phyloP scores from a whole-genome alignment of 2,329 filamentous ascomycete species.

The Tolypocladium endophyticum region DNA sequence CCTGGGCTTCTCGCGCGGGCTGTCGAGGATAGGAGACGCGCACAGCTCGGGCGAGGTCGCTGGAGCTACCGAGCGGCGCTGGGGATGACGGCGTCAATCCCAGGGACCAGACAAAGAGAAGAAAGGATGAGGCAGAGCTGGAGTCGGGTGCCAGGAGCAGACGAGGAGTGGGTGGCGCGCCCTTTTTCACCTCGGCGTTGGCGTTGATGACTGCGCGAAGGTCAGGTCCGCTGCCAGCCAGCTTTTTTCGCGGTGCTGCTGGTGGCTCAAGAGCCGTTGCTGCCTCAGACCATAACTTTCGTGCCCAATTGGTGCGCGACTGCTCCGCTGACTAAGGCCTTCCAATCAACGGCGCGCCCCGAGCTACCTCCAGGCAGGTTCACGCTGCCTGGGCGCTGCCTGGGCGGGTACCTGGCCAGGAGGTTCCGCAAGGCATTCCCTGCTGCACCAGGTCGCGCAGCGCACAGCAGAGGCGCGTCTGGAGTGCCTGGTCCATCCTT shows the following conservation, averaged over 20 bases:
- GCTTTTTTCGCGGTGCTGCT: conserved; percentile 17
- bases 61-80: not conserved
- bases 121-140: conserved; percentile 6
- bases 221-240: conserved; percentile 9
- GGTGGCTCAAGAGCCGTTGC: conserved; percentile 12
- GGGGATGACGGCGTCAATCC: not conserved
- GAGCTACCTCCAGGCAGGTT: conserved; percentile 14
- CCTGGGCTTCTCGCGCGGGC: not conserved
- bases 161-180: conserved; percentile 12
- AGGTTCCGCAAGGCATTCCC: conserved; percentile 8
- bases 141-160: conserved; percentile 6
- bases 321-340: conserved; percentile 11
- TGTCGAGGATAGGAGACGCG: not conserved
- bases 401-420: conserved; percentile 12
- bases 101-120: conserved; percentile 3
- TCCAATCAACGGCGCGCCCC: conserved; percentile 16
- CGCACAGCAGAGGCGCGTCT: conserved; percentile 2
- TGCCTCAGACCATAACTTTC: conserved; percentile 24
- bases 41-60: not conserved
- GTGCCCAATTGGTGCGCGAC: conserved; percentile 16
- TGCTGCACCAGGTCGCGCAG: not conserved
- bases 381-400: conserved; percentile 17
- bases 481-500: not conserved
- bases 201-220: conserved; percentile 1
- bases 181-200: conserved; percentile 17